These are phyloP conservation scores for Heritiera fomes DNA, from an alignment of 345 rosid species.

Conservation along the genomic window DNA sequence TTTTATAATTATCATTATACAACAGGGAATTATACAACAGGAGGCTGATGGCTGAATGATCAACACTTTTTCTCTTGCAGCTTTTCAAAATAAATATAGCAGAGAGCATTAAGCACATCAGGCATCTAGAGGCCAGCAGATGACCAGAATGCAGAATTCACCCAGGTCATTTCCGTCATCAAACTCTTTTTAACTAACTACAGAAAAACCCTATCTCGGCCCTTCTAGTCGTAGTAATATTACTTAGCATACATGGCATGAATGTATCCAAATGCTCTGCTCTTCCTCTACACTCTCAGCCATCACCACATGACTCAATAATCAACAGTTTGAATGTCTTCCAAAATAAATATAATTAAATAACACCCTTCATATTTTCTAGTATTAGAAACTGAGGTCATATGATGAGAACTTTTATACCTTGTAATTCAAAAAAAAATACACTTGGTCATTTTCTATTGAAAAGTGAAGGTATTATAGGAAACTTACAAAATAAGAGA, in stretches of 20 bases:
- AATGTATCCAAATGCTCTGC: neutral
- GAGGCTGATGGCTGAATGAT: too few relatives aligned
- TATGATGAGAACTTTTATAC: neutral
- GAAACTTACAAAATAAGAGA: neutral
- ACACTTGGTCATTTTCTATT: neutral
- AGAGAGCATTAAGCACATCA: too few relatives aligned
- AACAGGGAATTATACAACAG: too few relatives aligned
- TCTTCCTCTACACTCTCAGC: neutral
- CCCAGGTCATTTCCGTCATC: too few relatives aligned
- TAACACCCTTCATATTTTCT: neutral
- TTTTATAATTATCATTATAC: too few relatives aligned
- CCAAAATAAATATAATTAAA: neutral
- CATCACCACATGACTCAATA: neutral
- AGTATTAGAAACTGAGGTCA: neutral
- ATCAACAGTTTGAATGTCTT: neutral
- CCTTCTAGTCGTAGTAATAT: too few relatives aligned
- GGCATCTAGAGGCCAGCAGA: too few relatives aligned
- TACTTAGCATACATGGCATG: neutral
- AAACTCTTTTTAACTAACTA: too few relatives aligned
- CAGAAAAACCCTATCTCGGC: too few relatives aligned
- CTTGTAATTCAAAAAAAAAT: neutral
- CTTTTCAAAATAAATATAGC: too few relatives aligned
- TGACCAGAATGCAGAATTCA: too few relatives aligned
- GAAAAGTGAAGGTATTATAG: neutral
- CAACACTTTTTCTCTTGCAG: too few relatives aligned